These are phyloP conservation scores for Carex kokanica DNA, from an alignment of 176 grass and related monocot genomes.

Conservation along the genomic window DNA sequence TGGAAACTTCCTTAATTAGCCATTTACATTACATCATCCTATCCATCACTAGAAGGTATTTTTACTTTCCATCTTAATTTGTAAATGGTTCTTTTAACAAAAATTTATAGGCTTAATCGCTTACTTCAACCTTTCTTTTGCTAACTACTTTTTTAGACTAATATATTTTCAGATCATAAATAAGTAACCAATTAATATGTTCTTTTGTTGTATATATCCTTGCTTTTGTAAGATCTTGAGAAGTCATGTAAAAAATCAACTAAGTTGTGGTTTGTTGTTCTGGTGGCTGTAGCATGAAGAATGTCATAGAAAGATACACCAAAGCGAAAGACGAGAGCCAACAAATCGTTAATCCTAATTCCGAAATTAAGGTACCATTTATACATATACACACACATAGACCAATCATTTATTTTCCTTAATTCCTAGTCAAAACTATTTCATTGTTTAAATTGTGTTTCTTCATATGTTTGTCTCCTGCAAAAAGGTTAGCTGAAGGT, in stretches of 20 bases:
- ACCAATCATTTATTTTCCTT: neutral
- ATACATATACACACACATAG: neutral
- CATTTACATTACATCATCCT: neutral
- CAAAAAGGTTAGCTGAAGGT: neutral
- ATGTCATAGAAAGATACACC: conserved; percentile 69
- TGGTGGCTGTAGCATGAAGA: conserved; percentile 48
- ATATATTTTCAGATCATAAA: neutral
- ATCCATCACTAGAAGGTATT: too few relatives aligned
- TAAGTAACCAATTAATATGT: neutral
- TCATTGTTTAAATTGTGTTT: neutral
- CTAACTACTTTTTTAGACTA: neutral
- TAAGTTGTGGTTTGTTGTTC: neutral
- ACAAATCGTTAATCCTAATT: conserved; percentile 39
- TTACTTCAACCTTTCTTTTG: neutral
- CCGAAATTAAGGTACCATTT: conserved; percentile 67
- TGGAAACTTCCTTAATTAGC: neutral
- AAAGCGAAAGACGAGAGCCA: conserved; percentile 53
- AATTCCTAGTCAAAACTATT: neutral
- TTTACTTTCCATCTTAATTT: neutral
- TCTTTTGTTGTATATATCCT: neutral
- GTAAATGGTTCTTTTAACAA: neutral
- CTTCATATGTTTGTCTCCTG: neutral
- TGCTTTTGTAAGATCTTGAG: neutral
- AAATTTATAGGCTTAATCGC: neutral
- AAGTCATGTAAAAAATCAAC: neutral